Base-by-base conservation (phyloP, 2,329 filamentous ascomycete species). In the Polytolypa hystricis region DNA sequence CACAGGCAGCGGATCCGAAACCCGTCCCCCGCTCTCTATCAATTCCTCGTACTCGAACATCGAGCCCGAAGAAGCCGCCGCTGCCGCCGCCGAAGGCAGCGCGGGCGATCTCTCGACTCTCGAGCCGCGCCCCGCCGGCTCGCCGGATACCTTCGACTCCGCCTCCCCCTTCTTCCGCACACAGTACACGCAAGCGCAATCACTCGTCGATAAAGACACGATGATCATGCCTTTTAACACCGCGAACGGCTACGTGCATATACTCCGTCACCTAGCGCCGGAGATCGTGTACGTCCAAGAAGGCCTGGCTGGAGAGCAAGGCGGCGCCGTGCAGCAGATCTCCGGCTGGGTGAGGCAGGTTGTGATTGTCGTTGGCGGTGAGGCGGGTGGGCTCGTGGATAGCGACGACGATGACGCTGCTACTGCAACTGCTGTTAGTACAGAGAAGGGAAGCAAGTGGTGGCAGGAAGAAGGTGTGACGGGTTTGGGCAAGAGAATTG, bases 161-260 rank as follows among this genome's bases (percentile, higher is more conserved):
- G 56, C 65, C 25, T 73, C 71, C 40, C 65, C 77, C 4, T 71
- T 79, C 8, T 94, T 86, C 66, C 80, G 82, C 54, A 78, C 81
- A 1, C 67, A 94, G 5, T 85, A 91, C 60, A 74, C 77, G 1
- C 83, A 94, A 61, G 86, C 86, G 3, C 66, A 83, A 27, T 64
- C 70, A 1, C 70, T 95, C 8, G 85, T 94, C 4, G 82, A 93
- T 48, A 84, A 84, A 53, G 81, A 91, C 29, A 79, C 74, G 29
- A 86, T 86, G 73, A 81, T 95, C 39, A 71, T 96, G 53, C 86
- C 86, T 0, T 96, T 94, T 54, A 91, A 80, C 8, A 84, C 84
- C 0, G 65, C 73, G n/a, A 79, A 76, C 18, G 87, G 87, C 30
- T 84, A 91, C 54, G 73, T 85, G 3, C 83, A 93, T 54, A 85